phyloP scores from a whole-genome alignment of 768 basidiomycete species.

The Tulasnella sp. region DNA sequence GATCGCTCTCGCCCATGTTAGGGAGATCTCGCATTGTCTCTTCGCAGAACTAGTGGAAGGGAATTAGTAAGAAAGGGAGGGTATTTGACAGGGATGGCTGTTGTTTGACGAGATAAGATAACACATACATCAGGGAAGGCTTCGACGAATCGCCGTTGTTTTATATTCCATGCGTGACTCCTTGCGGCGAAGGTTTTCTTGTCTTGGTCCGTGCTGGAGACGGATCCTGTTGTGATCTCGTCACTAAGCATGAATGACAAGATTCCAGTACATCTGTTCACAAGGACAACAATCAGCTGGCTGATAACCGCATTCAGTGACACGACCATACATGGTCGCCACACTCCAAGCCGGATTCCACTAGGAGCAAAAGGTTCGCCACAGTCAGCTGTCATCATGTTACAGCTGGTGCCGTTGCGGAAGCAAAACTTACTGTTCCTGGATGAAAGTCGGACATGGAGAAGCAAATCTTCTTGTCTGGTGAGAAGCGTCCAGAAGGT shows the following conservation, averaged over 20 bases:
- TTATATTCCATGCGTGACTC: constrained; percentile 80
- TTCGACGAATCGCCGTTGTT: constrained; percentile 69
- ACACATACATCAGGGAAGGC: constrained; percentile 77
- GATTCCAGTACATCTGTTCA: constrained; percentile 72
- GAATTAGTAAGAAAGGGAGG: constrained; percentile 17
- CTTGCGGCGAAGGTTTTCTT: constrained; percentile 64
- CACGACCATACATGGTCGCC: constrained; percentile 69
- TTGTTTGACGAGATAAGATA: background rate
- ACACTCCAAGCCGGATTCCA: constrained; percentile 97
- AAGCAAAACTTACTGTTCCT: constrained; percentile 51
- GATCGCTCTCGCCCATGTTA: constrained; percentile 83
- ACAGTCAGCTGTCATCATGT: background rate
- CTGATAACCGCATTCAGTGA: constrained; percentile 16
- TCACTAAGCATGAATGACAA: constrained; percentile 91
- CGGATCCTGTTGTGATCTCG: constrained; percentile 93
- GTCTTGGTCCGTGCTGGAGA: constrained; percentile 66
- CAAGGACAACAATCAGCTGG: background rate
- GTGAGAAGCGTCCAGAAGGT: constrained; percentile 81
- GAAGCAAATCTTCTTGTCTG: constrained; percentile 93
- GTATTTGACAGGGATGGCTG: background rate
- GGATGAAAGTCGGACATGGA: constrained; percentile 97
- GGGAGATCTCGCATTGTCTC: constrained; percentile 61
- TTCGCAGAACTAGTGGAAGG: constrained; percentile 50
- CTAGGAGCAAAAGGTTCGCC: constrained; percentile 27
- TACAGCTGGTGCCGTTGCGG: background rate